Percentiles rank a stretch among this genome's conserved stretches.
Conservation (phyloP, 164 flowering plant species). For the Hamamelis virginiana region DNA sequence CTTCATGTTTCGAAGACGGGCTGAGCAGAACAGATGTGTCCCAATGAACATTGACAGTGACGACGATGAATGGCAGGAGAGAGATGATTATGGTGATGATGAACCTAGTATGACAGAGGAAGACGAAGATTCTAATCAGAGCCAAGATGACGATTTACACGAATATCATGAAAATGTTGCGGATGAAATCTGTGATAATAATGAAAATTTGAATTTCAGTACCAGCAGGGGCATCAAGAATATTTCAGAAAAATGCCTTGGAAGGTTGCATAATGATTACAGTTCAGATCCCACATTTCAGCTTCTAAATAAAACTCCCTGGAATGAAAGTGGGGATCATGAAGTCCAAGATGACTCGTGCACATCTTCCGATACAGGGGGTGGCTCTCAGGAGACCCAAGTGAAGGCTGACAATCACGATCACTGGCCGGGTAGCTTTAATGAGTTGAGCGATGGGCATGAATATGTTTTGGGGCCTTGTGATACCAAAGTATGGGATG, state of each 20-base stretch:
- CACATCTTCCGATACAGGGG: slow-evolving; percentile 34
- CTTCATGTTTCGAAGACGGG: slow-evolving; percentile 52
- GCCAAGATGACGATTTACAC: not conserved
- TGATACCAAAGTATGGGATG: slow-evolving; percentile 52
- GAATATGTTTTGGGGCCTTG: slow-evolving; percentile 37
- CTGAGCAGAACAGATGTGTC: slow-evolving; percentile 49
- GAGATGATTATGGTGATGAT: slow-evolving; percentile 20
- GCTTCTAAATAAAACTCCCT: slow-evolving; percentile 1
- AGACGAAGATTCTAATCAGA: slow-evolving; percentile 28
- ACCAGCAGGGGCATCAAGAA: not conserved
- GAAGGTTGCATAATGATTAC: not conserved
- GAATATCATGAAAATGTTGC: slow-evolving; percentile 16
- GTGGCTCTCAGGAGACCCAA: slow-evolving; percentile 17
- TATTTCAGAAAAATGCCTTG: not conserved
- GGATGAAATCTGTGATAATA: slow-evolving; percentile 6
- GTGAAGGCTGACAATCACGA: slow-evolving; percentile 20
- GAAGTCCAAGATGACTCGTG: slow-evolving; percentile 45
- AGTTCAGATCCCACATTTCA: slow-evolving; percentile 2
- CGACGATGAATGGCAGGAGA: slow-evolving; percentile 53
- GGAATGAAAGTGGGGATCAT: slow-evolving; percentile 23
- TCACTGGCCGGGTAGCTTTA: slow-evolving; percentile 21
- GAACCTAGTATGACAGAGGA: slow-evolving; percentile 28
- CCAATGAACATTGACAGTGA: slow-evolving; percentile 53
- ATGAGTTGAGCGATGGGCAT: slow-evolving; percentile 19
- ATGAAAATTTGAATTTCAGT: not conserved